phyloP scores from a whole-genome alignment of 768 basidiomycete genomes.

The Boletus pseudopeckii region DNA sequence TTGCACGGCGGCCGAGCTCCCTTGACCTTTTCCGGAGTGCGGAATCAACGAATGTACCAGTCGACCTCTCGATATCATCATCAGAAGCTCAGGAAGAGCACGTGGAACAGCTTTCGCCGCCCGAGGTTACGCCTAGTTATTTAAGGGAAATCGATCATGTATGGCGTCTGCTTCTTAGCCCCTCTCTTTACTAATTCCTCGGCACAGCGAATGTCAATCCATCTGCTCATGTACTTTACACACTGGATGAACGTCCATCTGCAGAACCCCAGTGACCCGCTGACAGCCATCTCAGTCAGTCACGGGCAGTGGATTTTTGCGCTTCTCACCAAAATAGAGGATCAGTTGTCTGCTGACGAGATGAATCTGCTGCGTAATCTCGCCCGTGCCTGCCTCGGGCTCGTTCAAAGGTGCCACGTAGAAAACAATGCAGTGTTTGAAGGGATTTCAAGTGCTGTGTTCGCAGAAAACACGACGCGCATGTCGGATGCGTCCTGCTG shows the following conservation, averaged over 20 bases:
- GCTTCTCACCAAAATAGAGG: slow-evolving; percentile 67
- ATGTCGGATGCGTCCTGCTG: slow-evolving; percentile 57
- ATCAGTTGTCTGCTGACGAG: slow-evolving; percentile 69
- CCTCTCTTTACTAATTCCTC: slow-evolving; percentile 7
- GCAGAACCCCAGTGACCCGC: slow-evolving; percentile 37
- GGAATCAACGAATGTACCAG: not conserved
- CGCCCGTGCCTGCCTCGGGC: slow-evolving; percentile 61
- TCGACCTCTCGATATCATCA: not conserved
- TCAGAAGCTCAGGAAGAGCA: not conserved
- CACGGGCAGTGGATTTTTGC: slow-evolving; percentile 80
- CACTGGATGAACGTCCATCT: slow-evolving; percentile 73
- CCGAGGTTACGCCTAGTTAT: slow-evolving; percentile 58
- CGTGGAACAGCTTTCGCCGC: slow-evolving; percentile 30
- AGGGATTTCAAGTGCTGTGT: not conserved
- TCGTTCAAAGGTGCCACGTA: slow-evolving; percentile 38
- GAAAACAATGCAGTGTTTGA: slow-evolving; percentile 9
- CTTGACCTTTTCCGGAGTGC: not conserved
- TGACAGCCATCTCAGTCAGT: slow-evolving; percentile 44
- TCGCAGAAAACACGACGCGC: slow-evolving; percentile 24
- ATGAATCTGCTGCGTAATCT: slow-evolving; percentile 73
- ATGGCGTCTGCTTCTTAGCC: slow-evolving; percentile 16
- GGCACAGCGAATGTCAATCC: slow-evolving; percentile 60
- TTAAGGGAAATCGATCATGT: slow-evolving; percentile 68
- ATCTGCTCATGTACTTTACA: slow-evolving; percentile 79
- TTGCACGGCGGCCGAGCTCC: not conserved